A percentile compares a stretch with the other conserved stretches of the same genome.
Evolutionary conservation across 768 basidiomycete genomes (phyloP).

Genomic region (Leccinum obscurum): DNA sequence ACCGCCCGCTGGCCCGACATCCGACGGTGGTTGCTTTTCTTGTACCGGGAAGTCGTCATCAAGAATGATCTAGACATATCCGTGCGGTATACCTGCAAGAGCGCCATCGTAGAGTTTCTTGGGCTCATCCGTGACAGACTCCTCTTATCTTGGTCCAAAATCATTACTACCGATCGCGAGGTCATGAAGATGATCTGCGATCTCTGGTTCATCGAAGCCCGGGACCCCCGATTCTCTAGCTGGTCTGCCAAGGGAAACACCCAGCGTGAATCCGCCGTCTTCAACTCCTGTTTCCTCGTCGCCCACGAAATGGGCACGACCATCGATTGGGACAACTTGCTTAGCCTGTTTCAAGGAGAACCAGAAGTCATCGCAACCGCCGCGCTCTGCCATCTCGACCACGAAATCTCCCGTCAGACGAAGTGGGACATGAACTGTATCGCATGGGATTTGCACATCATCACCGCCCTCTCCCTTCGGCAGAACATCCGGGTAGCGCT

Average conservation of each 20-base stretch:
- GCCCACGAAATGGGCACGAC: conserved; percentile 19
- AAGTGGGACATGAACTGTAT: conserved; percentile 25
- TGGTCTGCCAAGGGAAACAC: conserved; percentile 8
- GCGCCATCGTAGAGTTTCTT: conserved; percentile 27
- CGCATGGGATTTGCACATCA: conserved; percentile 32
- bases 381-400: conserved; percentile 27
- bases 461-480: conserved; percentile 22
- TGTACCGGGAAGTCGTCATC: conserved; percentile 19
- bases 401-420: conserved; percentile 20
- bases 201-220: conserved; percentile 30
- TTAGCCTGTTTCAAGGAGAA: conserved; percentile 23
- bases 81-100: conserved; percentile 25
- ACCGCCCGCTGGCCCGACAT: conserved; percentile 24
- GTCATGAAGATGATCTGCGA: conserved; percentile 30
- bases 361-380: conserved; percentile 19
- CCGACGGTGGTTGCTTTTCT: conserved; percentile 28
- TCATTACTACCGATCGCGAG: conserved; percentile 24
- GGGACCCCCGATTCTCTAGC: conserved; percentile 25
- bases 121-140: conserved; percentile 27
- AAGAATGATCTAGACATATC: conserved; percentile 4
- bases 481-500: conserved; percentile 19
- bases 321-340: conserved; percentile 27
- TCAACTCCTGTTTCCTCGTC: conserved; percentile 30
- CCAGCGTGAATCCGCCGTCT: conserved; percentile 32
- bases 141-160: conserved; percentile 29